Percentiles rank a stretch among this genome's conserved stretches.
phyloP scores from a whole-genome alignment of 164 flowering plant species.

The Vitis rotundifolia region DNA sequence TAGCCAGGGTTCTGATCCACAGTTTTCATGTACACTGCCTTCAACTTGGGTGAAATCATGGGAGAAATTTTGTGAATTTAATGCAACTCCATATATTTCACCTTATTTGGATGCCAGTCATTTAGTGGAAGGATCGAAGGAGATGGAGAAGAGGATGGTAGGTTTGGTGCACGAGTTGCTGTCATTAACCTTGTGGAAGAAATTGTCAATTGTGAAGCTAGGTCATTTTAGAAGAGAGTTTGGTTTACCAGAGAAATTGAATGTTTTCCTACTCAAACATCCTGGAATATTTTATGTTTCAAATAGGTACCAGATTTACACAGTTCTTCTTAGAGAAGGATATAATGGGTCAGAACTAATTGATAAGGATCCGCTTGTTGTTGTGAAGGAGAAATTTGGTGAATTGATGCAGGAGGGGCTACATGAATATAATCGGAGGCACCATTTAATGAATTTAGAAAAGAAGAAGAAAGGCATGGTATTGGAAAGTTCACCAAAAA shows the following conservation, averaged over 20 bases:
- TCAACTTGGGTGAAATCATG: conserved; percentile 67
- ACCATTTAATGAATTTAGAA: conserved; percentile 55
- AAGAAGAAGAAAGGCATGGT: conserved; percentile 57
- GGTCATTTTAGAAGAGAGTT: conserved; percentile 85
- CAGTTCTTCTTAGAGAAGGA: conserved; percentile 85
- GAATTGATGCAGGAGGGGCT: conserved; percentile 94
- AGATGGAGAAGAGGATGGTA: conserved; percentile 82
- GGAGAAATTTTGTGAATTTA: conserved; percentile 76
- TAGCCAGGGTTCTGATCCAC: conserved; percentile 45
- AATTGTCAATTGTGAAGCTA: conserved; percentile 72
- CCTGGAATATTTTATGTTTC: conserved; percentile 94
- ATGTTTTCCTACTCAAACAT: conserved; percentile 70
- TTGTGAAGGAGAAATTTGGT: conserved; percentile 89
- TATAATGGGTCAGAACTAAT: conserved; percentile 71
- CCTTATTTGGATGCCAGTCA: conserved; percentile 52
- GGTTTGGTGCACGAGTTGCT: conserved; percentile 85
- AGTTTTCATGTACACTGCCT: conserved; percentile 74
- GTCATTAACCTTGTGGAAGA: conserved; percentile 89
- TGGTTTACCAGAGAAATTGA: conserved; percentile 64
- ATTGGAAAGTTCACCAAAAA: conserved; percentile 25
- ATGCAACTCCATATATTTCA: conserved; percentile 74
- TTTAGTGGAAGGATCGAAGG: conserved; percentile 64
- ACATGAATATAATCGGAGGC: conserved; percentile 73
- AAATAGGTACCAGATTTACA: conserved; percentile 77
- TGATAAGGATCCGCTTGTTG: conserved; percentile 84